phyloP scores from a whole-genome alignment of 208 protist species.

The Endotrypanum monterogeii region DNA sequence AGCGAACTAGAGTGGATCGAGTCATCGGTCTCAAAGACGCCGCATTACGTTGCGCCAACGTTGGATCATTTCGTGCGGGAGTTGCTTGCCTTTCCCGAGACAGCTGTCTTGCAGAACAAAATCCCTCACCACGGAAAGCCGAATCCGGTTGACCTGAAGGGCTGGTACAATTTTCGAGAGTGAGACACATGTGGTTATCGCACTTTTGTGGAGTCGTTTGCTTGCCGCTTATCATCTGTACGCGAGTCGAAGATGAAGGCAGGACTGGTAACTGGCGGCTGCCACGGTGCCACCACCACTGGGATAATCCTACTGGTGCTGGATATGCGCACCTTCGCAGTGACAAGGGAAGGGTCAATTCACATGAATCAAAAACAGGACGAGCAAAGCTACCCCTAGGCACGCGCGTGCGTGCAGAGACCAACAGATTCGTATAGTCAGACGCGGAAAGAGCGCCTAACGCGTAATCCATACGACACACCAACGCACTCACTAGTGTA shows the following conservation, averaged over 20 bases:
- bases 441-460: no score
- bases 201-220: neutral
- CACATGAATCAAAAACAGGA: neutral
- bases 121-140: constrained; percentile 66
- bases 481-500: no score
- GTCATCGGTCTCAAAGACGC: constrained; percentile 47
- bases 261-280: neutral
- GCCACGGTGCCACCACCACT: neutral
- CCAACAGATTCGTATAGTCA: no score
- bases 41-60: constrained; percentile 88
- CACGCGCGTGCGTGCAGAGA: no score
- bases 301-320: neutral
- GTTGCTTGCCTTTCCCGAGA: constrained; percentile 76
- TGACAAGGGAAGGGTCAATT: neutral
- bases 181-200: constrained; percentile 1
- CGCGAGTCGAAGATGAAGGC: neutral
- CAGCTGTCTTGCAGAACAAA: constrained; percentile 68
- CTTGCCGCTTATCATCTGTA: neutral
- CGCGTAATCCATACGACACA: no score
- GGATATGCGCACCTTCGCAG: neutral
- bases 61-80: constrained; percentile 89
- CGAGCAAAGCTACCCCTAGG: no score
- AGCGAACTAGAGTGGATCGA: constrained; percentile 78
- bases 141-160: constrained; percentile 75
- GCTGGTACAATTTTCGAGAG: constrained; percentile 59